Base-by-base conservation (phyloP, 768 basidiomycete genomes). In the Pleurotus giganteus region DNA sequence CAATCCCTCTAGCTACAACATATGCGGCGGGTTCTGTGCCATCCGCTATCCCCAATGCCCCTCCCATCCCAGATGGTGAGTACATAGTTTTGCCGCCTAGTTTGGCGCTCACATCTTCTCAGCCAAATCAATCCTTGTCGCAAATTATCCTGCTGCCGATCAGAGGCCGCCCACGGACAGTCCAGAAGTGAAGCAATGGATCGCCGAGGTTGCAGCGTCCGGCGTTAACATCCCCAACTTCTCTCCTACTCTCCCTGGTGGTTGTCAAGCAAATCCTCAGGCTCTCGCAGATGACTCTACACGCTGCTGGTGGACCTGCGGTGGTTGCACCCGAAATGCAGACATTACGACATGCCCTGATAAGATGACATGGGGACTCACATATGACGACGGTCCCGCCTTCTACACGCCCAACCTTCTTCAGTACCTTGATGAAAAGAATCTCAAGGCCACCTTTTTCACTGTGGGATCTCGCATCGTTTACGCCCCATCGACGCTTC, bases 371-470 rank as follows among this genome's bases (percentile, higher is more conserved):
- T 81, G 79, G 78, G 79, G 79, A 53, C 63, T 79, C 39, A 82
- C 80, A 8, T 84, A 84, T 63, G 87, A 89, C 61, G 91, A 94
- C 63, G 91, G 92, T 31, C 93, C 93, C 4, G 83, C 84, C 9
- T 83, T 74, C 34, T 86, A 89, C 70, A 94, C 91, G 1, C 78
- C 88, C 11, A 72, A 86, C 39, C 77, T 95, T 7, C 74, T 94
- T 56, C 65, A 77, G 50, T 93, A 88, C 69, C 75, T 93, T 28
- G 77, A 85, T 57, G 66, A 79, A 41, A 64, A 77, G 47, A 71
- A 84, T 47, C 74, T 94, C 65, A 84, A 82, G 65, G 79, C 90
- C 2, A 95, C 93, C 1, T 92, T 94, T 77, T 95, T 93, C 69
- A 78, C 84, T 58, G 88, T 93, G 57, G 90, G 92, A 46, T 92